Evolutionary conservation across 2,329 filamentous ascomycete genomes (phyloP), one percentile per base, ranked within the genome.

Genomic region (Fusarium miscanthi): DNA sequence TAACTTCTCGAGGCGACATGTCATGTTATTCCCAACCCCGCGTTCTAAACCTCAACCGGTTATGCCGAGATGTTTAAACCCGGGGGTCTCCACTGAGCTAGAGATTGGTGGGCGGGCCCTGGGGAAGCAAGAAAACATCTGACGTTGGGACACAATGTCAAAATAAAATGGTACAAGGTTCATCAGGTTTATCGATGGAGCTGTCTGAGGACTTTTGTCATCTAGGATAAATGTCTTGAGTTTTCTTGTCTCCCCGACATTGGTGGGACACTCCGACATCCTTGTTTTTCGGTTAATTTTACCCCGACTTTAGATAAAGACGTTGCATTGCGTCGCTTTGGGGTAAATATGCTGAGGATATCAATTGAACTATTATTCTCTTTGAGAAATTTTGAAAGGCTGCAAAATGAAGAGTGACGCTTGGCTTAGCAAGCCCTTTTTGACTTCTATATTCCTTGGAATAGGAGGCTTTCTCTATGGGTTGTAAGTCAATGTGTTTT

Each of bases 401-500:
- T 16, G 9, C 5, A 56, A 61, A 70, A 78, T 80, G 77, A 77
- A 76, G 73, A 74, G 59, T 25, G 63, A 70, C 66, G 78, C 73
- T 42, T 80, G 80, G 80, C 51, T 83, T 9, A 82, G 79, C 56
- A 83, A 82, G 70, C 78, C 82, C 3, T 83, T 83, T 59, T 57
- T 83, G 7, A 83, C 82, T 2, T 81, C 82, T 4, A 56, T 83
- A 21, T 80, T 83, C 31, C 73, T 84, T 4, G 82, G 82, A 25
- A 78, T 82, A n/a, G 82, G 82, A 38, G 82, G 81, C 0, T 83
- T 83, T 59, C 80, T 83, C 35, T 83, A 83, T 59, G 82, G 82
- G 63, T 83, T 77, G 81, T 82, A 33, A 73, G 80, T 70, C 11
- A 16, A 5, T 1, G 7, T 4, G 6, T 4, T 11, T 10, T 3